phyloP scores from a whole-genome alignment of 441 rosid genomes.

The Pelargonium cotyledonis region DNA sequence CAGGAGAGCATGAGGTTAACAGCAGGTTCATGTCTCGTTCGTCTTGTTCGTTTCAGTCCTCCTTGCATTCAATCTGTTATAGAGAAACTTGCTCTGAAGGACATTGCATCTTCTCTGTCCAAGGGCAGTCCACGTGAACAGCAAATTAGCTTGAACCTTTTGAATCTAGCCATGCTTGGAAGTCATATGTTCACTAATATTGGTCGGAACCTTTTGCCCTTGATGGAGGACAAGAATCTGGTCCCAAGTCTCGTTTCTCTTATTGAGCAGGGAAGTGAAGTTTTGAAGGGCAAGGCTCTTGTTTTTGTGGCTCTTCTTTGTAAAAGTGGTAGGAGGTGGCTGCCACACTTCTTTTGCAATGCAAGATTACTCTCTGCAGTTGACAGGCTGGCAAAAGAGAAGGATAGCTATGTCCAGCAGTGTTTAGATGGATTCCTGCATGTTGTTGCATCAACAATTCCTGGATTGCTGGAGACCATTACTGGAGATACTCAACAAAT shows the following conservation, averaged over 20 bases:
- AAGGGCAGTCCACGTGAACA: slow-evolving; percentile 90
- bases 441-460: slow-evolving; percentile 60
- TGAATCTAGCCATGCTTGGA: slow-evolving; percentile 74
- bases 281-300: slow-evolving; percentile 76
- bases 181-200: slow-evolving; percentile 64
- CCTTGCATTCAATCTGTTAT: slow-evolving; percentile 62
- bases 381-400: slow-evolving; percentile 86
- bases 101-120: slow-evolving; percentile 62
- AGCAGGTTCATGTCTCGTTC: slow-evolving; percentile 97
- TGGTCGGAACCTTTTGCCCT: slow-evolving; percentile 68
- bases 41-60: slow-evolving; percentile 80
- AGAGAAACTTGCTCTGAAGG: slow-evolving; percentile 77
- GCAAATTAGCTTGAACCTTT: slow-evolving; percentile 82
- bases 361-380: slow-evolving; percentile 65
- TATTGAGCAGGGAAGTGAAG: slow-evolving; percentile 81
- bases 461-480: slow-evolving; percentile 64
- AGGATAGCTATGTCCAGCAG: slow-evolving; percentile 66
- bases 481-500: slow-evolving; percentile 74
- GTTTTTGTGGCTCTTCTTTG: slow-evolving; percentile 79
- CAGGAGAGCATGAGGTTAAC: slow-evolving; percentile 90
- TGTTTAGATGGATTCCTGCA: slow-evolving; percentile 68
- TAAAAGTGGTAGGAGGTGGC: slow-evolving; percentile 80
- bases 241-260: slow-evolving; percentile 64
- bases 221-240: slow-evolving; percentile 78
- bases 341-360: slow-evolving; percentile 73